These are phyloP conservation scores for Saxophila tyrrhenica DNA, from an alignment of 495 filamentous ascomycete species.

Conservation along the genomic window DNA sequence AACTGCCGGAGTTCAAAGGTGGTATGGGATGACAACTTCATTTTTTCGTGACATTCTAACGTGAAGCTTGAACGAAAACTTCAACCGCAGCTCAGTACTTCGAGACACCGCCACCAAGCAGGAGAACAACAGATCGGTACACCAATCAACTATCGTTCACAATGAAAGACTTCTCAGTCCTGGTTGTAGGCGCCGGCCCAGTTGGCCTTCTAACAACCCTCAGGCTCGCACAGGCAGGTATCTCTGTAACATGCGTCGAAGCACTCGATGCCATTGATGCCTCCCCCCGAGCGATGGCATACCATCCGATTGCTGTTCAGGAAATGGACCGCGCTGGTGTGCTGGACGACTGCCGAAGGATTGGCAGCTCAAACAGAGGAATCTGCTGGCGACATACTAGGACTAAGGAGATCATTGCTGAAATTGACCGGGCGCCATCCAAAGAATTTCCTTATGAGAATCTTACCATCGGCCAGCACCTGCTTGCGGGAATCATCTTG, in stretches of 20 bases:
- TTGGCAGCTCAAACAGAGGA: slow-evolving; percentile 4
- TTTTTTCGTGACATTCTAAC: too few species aligned
- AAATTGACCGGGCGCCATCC: slow-evolving; percentile 3
- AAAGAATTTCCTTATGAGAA: slow-evolving; percentile 16
- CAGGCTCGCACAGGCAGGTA: slow-evolving; percentile 15
- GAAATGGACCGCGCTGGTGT: slow-evolving; percentile 19
- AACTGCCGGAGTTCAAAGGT: too few species aligned
- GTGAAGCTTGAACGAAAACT: too few species aligned
- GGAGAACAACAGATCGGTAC: too few species aligned
- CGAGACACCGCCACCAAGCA: too few species aligned
- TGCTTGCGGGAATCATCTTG: slow-evolving; percentile 16
- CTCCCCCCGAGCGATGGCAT: slow-evolving; percentile 17
- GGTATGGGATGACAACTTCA: too few species aligned
- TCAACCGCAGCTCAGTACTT: too few species aligned
- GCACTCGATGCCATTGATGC: slow-evolving; percentile 8
- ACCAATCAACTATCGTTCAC: too few species aligned
- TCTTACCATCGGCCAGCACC: slow-evolving; percentile 19
- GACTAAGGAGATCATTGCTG: slow-evolving; percentile 11
- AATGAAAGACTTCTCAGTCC: neutral
- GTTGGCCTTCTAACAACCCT: slow-evolving; percentile 8
- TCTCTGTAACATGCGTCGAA: slow-evolving; percentile 14
- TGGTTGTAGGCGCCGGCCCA: neutral
- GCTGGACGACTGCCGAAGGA: slow-evolving; percentile 13
- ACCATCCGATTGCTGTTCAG: slow-evolving; percentile 14
- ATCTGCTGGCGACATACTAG: slow-evolving; percentile 15